Conservation (phyloP, 139 green algal genomes). For the Closterium sp. region DNA sequence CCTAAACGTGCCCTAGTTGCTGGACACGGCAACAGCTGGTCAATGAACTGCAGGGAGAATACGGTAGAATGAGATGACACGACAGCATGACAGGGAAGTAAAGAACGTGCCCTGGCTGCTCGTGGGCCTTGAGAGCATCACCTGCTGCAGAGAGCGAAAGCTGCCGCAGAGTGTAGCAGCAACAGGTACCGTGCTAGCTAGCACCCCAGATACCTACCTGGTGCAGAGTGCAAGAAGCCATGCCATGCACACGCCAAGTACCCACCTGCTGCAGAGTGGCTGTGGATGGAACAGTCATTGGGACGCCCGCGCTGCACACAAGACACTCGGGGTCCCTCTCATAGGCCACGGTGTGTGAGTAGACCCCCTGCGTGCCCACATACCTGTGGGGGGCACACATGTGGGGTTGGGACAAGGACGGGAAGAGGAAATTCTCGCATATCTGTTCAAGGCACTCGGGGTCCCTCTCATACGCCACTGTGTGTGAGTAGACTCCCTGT, state of each 20-base stretch:
- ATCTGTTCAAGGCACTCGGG: slow-evolving; percentile 61
- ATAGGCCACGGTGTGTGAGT: slow-evolving; percentile 91
- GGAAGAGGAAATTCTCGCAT: too few relatives aligned
- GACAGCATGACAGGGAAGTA: not conserved
- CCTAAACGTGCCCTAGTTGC: too few relatives aligned
- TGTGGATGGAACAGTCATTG: slow-evolving; percentile 58
- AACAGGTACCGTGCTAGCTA: not conserved
- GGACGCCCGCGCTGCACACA: slow-evolving; percentile 85
- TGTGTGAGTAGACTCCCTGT: slow-evolving; percentile 89
- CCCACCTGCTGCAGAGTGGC: slow-evolving; percentile 41
- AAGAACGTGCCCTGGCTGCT: not conserved
- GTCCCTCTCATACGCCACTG: slow-evolving; percentile 88
- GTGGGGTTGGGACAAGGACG: not conserved
- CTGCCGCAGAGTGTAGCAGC: not conserved
- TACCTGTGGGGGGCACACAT: slow-evolving; percentile 60
- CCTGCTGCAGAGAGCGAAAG: not conserved
- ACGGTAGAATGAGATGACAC: not conserved
- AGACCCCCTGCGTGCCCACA: slow-evolving; percentile 86
- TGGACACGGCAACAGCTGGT: too few relatives aligned
- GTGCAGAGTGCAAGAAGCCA: too few relatives aligned
- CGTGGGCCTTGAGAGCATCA: not conserved
- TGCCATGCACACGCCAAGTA: not conserved
- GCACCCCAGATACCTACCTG: not conserved
- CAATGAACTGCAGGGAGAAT: not conserved
- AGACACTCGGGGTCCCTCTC: slow-evolving; percentile 81